Percentiles rank a stretch among this genome's conserved stretches.
These are phyloP conservation scores for Kalmusia sp. DNA, from an alignment of 2,329 filamentous ascomycete genomes.

Conservation along the genomic window DNA sequence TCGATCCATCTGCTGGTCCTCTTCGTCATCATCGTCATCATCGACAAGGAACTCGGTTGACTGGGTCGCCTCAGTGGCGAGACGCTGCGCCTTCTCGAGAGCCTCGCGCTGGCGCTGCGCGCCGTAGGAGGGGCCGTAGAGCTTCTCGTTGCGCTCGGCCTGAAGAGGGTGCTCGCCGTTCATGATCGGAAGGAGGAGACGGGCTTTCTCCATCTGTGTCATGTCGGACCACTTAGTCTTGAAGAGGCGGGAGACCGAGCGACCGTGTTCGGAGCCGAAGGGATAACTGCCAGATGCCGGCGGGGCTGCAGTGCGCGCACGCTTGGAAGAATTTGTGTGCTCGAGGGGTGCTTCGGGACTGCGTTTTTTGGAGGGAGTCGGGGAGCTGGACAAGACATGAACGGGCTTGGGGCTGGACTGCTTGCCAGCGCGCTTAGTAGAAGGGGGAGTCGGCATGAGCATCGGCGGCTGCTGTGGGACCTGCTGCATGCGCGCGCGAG, in stretches of 20 bases:
- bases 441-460: background rate
- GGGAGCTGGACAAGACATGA: background rate
- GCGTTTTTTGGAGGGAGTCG: background rate
- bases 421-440: background rate
- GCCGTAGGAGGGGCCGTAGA: slow-evolving; percentile 8
- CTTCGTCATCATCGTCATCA: no score
- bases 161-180: slow-evolving; percentile 23
- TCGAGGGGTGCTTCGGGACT: background rate
- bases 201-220: slow-evolving; percentile 20
- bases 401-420: background rate
- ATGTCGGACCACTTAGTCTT: slow-evolving; percentile 17
- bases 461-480: no score
- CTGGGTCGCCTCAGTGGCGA: background rate
- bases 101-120: slow-evolving; percentile 25
- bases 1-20: no score
- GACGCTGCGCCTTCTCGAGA: slow-evolving; percentile 17
- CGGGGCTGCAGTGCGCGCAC: background rate
- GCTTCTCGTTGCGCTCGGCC: slow-evolving; percentile 3
- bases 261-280: background rate
- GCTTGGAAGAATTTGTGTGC: background rate
- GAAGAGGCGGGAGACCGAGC: slow-evolving; percentile 19
- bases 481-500: no score
- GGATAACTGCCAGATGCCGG: background rate
- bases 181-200: slow-evolving; percentile 26
- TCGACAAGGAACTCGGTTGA: no score